Evolutionary conservation across 2,329 filamentous ascomycete genomes (phyloP), one percentile per base, ranked within the genome.

Genomic region (Torrubiella hemipterigena): DNA sequence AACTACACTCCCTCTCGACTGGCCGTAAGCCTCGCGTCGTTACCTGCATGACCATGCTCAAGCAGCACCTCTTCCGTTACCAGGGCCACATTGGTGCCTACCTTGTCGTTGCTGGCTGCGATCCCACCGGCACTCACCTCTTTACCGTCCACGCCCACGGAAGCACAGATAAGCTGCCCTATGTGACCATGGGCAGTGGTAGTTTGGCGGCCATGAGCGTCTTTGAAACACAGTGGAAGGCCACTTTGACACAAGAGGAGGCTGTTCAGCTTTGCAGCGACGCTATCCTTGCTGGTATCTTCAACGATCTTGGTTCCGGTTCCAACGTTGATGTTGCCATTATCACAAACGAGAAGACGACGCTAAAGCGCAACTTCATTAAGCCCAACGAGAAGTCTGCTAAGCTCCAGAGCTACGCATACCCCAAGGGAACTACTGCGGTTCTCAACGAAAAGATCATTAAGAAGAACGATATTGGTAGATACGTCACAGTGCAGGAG

Each of bases 91-190:
- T 98, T 46, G 91, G 93, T 46, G 91, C 91, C 42, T 98, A 98
- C 61, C 79, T 98, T 36, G 91, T 98, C 44, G 84, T 98, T 36
- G 91, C 91, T 22, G 91, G 91, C 43, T 87, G 93, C 51, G 91
- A 98, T 56, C 89, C 93, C 20, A 98, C 91, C 1, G 91, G 91
- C 49, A 77, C 81, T 27, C 86, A 94, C 49, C 79, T 98, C 39
- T 98, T 93, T 69, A 98, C 93, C 42, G 91, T 98, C 26, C 91
- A 98, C 63, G 91, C 91, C 37, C 93, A 98, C 68, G 91, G 93
- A 43, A 91, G 81, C 50, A 98, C 91, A 39, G 91, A 98, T 66
- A 98, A 96, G 69, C 78, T 98, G 29, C 91, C 91, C 30, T 98
- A 98, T 58, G 93, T 98, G 44, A 98, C 93, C 42, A 98, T 98